phyloP scores from a whole-genome alignment of 1,139 yeast genomes.

The Yamadazyma siamensis region DNA sequence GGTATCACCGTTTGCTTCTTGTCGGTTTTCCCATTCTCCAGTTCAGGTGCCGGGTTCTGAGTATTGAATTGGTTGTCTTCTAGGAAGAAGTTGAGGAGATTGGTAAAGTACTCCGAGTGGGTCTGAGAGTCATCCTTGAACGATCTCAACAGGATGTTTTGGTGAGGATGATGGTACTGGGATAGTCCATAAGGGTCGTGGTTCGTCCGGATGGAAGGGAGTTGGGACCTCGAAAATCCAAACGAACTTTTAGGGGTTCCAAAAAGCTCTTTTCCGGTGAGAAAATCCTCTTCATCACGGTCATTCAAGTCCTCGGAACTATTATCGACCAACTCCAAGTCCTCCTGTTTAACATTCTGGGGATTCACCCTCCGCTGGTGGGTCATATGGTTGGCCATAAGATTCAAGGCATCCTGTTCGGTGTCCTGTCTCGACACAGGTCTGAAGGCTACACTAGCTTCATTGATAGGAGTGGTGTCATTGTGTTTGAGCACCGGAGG shows the following conservation, averaged over 20 bases:
- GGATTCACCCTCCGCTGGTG: conserved; percentile 2
- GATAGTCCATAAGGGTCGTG: conserved; percentile 23
- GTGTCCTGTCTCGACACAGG: conserved; percentile 40
- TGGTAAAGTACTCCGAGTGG: conserved; percentile 36
- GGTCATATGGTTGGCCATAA: conserved; percentile 33
- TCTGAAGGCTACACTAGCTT: conserved; percentile 10
- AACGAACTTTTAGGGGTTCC: conserved; percentile 43
- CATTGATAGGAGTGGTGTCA: conserved; percentile 32
- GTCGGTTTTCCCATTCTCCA: conserved; percentile 5
- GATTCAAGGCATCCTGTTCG: conserved; percentile 38
- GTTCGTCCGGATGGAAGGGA: conserved; percentile 4
- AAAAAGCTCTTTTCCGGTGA: conserved; percentile 41
- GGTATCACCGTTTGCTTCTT: conserved; percentile 25
- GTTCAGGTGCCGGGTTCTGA: conserved; percentile 1
- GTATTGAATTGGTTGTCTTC: conserved; percentile 24
- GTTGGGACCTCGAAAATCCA: conserved; percentile 5
- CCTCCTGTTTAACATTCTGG: conserved; percentile 29
- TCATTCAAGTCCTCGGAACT: conserved; percentile 18
- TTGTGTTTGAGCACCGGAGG: conserved; percentile 27
- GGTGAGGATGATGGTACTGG: conserved; percentile 23
- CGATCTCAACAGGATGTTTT: conserved; percentile 15
- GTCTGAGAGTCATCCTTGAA: conserved; percentile 22
- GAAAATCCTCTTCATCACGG: conserved; percentile 28
- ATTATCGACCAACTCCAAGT: conserved; percentile 33
- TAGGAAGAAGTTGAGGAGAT: conserved; percentile 34